Base-by-base conservation (phyloP, 2,329 filamentous ascomycete species). In the Herpotrichia juniperi region DNA sequence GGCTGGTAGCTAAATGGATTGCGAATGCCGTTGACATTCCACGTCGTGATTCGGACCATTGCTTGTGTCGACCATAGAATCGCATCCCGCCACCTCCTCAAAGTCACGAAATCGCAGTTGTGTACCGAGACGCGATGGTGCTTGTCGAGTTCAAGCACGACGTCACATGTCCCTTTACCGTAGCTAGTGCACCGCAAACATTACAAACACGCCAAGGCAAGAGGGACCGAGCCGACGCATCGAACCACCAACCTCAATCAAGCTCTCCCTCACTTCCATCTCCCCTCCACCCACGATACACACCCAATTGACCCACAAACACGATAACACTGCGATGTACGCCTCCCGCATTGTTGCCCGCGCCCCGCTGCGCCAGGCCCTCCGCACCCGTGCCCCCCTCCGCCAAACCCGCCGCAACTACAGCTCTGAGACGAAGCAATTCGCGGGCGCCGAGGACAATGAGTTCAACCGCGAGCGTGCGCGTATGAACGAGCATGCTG, bases 391-490 rank as follows among this genome's bases (percentile, higher is more conserved):
- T 71, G 78, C 78, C 46, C 75, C 79, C 58, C 64, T 84, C 66
- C 88, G 90, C 81, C 28, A 8, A 8, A n/a, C n/a, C n/a, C 66
- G 64, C 57, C 87, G 89, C 76, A 87, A 88, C 67, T 83, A 91
- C 69, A 87, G 87, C 73, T 87, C 84, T 79, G 81, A 83, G 67
- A 75, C 79, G 59, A 80, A 81, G 66, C 78, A 76, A 66, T 81
- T 90, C 67, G 69, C 75, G 42, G 86, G 87, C 68, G 74, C 82
- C 52, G 81, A 82, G 75, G 90, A 96, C 81, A 97, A 96, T 80
- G 86, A 87, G 71, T 99, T 97, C 84, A 88, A 96, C 82, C 87
- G 89, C 71, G 94, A 99, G 84, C 87, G 94, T 75, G 82, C 87
- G 75, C 90, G 89, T 69, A 90, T 96, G 74, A 93, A 96, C 83